Conservation (phyloP, 1,139 yeast species). For the Kurtzmaniella quercitrusa region DNA sequence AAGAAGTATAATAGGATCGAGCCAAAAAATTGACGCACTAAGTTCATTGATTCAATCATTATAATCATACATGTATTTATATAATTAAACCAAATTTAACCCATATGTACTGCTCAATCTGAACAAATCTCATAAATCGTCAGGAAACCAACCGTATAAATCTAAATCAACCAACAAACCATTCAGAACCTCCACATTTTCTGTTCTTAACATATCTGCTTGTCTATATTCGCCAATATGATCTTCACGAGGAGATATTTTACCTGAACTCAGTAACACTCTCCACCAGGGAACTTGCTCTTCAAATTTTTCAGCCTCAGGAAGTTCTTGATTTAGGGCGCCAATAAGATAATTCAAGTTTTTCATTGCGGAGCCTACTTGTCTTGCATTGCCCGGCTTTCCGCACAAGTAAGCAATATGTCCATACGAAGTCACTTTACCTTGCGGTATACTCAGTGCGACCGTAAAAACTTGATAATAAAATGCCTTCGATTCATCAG, state of each 20-base stretch:
- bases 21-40: constrained; percentile 3
- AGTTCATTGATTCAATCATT: not conserved
- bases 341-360: constrained; percentile 24
- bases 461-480: constrained; percentile 58
- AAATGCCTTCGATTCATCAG: constrained; percentile 54
- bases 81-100: too few species aligned
- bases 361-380: constrained; percentile 70
- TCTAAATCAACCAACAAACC: constrained; percentile 39
- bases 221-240: constrained; percentile 45
- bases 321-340: constrained; percentile 19
- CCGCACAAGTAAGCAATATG: constrained; percentile 65
- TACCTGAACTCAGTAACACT: constrained; percentile 60
- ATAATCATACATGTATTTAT: not conserved
- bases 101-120: not conserved
- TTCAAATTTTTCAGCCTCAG: constrained; percentile 10
- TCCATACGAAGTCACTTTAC: constrained; percentile 65
- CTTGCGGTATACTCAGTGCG: constrained; percentile 56
- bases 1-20: constrained; percentile 2
- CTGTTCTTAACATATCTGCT: constrained; percentile 39
- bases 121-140: constrained; percentile 25
- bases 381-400: constrained; percentile 65
- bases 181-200: constrained; percentile 44
- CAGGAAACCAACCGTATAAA: constrained; percentile 70
- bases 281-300: constrained; percentile 73
- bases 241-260: constrained; percentile 51